Conservation (phyloP, 129 eudicot species). For the Flaveria brownii region DNA sequence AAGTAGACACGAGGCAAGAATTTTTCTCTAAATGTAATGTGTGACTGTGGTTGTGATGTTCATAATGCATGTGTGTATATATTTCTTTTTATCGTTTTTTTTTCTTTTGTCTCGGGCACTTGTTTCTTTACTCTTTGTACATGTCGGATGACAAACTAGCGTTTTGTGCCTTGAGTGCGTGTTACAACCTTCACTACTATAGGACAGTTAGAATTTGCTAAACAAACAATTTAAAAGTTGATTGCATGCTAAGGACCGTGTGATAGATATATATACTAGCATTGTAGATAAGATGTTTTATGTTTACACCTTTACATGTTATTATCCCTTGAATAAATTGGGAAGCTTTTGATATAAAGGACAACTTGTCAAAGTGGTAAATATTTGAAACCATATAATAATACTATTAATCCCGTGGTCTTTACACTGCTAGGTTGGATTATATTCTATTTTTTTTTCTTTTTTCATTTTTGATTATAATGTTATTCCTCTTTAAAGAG, state of each 20-base stretch:
- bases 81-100: no score
- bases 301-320: not conserved
- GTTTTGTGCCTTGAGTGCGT: no score
- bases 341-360: conserved; percentile 9
- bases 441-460: not conserved
- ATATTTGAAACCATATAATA: not conserved
- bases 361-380: not conserved
- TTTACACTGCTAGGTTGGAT: conserved; percentile 15
- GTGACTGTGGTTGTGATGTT: not conserved
- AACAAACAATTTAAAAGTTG: not conserved
- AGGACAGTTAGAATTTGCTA: not conserved
- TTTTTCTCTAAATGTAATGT: no score
- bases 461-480: not conserved
- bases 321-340: conserved; percentile 19
- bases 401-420: not conserved
- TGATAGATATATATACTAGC: not conserved
- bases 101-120: no score
- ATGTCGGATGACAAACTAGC: no score
- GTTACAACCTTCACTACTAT: not conserved
- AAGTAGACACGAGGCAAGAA: no score
- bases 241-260: not conserved
- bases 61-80: no score
- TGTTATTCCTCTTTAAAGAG: not conserved
- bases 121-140: no score
- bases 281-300: not conserved